Base-by-base conservation (phyloP, 2,329 filamentous ascomycete genomes). In the Hypoxylon sp. region DNA sequence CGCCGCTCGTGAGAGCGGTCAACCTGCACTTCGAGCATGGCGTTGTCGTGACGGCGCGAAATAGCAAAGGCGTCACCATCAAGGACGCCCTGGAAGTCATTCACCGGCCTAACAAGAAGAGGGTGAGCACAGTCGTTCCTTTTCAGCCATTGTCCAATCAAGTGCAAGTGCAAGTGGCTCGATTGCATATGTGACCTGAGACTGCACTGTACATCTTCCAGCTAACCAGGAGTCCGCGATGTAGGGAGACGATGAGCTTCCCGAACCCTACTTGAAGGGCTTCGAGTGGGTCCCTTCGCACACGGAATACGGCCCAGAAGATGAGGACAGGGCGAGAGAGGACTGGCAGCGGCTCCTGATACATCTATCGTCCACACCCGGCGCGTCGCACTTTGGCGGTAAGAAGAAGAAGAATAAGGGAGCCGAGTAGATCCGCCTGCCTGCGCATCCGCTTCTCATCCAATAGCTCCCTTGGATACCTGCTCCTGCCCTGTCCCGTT, bases 41-140 rank as follows among this genome's bases (percentile, higher is more conserved):
- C 53, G 87, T 96, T 59, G 90, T 95, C 76, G 92, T 97, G 71
- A 92, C 91, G 30, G 95, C 93, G 76, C 88, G 95, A 76, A 98
- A 97, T 81, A 83, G 94, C 74, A 95, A 94, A 80, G 95, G 95
- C 60, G 93, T 98, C 72, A 98, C 95, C 61, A 95, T 98, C 85
- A 97, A 97, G 85, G 95, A 98, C 80, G 93, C 93, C 62, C 78
- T 97, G 79, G 94, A 97, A 79, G 95, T 93, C 75, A 97, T 98
- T 81, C 85, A 97, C 86, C 97, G 97, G 85, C 88, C 92, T 73
- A 97, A 93, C 85, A 97, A 96, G 87, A 97, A 97, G 89, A 91
- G 94, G 87, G 95, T 94, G 81, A 73, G 88, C 44, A 1, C n/a
- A 18, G 16, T 18, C 14, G 6, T 40, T 20, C 26, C 3, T 14